Conservation (phyloP, 73 alveolate genomes). For the Urostyla sp. region DNA sequence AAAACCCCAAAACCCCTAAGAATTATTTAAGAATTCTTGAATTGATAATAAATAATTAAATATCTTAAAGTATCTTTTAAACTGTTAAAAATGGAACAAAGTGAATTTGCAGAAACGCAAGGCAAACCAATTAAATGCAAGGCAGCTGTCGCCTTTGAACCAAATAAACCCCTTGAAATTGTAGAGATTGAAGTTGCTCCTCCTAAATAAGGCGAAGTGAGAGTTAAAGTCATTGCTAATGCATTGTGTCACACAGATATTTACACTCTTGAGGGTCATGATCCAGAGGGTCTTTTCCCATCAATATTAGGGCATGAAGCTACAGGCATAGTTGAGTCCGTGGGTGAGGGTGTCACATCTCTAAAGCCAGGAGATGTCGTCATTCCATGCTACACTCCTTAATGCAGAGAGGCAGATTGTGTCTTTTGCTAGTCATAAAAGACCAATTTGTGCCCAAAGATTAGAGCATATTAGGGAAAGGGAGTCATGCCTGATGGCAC, state of each 20-base stretch:
- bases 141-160: slow-evolving; percentile 87
- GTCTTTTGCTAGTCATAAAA: slow-evolving; percentile 71
- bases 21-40: too few relatives aligned
- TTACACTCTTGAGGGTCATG: slow-evolving; percentile 82
- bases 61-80: too few relatives aligned
- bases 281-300: slow-evolving; percentile 91
- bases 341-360: slow-evolving; percentile 94
- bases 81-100: too few relatives aligned
- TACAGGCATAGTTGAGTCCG: slow-evolving; percentile 87
- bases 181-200: slow-evolving; percentile 80
- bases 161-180: slow-evolving; percentile 75
- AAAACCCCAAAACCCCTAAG: too few relatives aligned
- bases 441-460: slow-evolving; percentile 74
- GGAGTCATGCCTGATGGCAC: slow-evolving; percentile 93
- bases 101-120: slow-evolving; percentile 24
- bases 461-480: slow-evolving; percentile 71
- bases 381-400: slow-evolving; percentile 87
- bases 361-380: slow-evolving; percentile 89
- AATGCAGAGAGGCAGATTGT: slow-evolving; percentile 82
- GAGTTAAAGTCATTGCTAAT: slow-evolving; percentile 73
- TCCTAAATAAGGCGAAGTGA: slow-evolving; percentile 85
- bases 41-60: too few relatives aligned
- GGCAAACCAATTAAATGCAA: slow-evolving; percentile 71
- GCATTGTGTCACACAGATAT: slow-evolving; percentile 93
- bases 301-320: slow-evolving; percentile 91